Base-by-base conservation (phyloP, 2,329 filamentous ascomycete genomes). In the Camillea tinctor region DNA sequence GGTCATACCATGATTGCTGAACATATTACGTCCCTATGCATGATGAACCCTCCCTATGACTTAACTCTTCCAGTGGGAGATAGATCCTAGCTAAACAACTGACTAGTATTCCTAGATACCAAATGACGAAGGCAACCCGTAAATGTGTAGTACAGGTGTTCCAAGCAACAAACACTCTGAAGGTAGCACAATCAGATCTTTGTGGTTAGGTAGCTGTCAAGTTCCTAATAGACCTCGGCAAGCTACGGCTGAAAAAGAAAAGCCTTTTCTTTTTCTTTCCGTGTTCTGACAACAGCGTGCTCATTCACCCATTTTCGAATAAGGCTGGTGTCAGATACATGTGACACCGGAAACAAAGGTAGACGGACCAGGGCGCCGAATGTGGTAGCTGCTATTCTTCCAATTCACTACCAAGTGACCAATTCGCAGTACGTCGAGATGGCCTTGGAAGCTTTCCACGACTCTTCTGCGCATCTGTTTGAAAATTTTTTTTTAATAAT, bases 341-440 rank as follows among this genome's bases (percentile, higher is more conserved):
- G 50, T 30, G 44, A 57, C 54, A 52, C 22, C 60, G 58, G 55
- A 60, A n/a, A 56, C 23, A 55, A 62, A 52, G 59, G 61, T 60
- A 58, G 61, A 56, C 60, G 59, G 55, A 54, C 55, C 57, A 56
- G 56, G 65, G 60, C 55, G 60, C 64, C 62, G 63, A 65, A 54
- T 20, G 20, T 53, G 53, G 21, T 40, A 53, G 59, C 60, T 60
- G 11, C 26, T 57, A 59, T 66, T 66, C 57, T 64, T 58, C 64
- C 62, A 66, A 66, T 70, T 66, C 61, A 62, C 62, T 67, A 64
- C 63, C 59, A 57, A 61, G 55, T 50, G 57, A 49, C 50, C 58
- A 58, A 65, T 58, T 61, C 58, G 63, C 58, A 65, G 62, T 67
- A 63, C 64, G 57, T 63, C 50, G 58, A 64, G 53, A 58, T 50